Base-by-base conservation (phyloP, 345 rosid species). In the Gossypium herbaceum region DNA sequence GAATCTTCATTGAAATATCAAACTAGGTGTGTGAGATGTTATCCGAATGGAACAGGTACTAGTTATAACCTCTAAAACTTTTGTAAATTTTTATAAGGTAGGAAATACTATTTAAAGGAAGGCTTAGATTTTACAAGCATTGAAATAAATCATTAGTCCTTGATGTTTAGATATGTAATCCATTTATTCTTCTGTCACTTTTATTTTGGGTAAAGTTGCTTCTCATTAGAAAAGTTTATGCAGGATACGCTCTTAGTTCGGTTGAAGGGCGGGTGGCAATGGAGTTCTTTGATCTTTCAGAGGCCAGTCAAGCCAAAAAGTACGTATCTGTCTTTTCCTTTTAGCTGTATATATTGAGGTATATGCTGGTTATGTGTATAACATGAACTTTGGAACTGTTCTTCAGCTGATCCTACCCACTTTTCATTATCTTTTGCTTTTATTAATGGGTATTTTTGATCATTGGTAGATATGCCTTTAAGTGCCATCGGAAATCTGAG, bases 201-300 rank as follows among this genome's bases (percentile, higher is more conserved):
- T 16, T 52, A 45, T 57, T 57, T 27, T 27, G 52, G 52, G 27
- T 24, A 6, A 74, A 17, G 52, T 41, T 65, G 55, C 57, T 59
- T 76, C 75, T 77, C 44, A 75, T 67, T 19, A 48, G 75, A 69
- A 17, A 22, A 41, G 70, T 10, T 9, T 84, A 29, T 86, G 85
- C 91, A 94, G 98, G 98, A 81, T 94, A 92, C 86, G 98, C 98
- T 50, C 94, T 94, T 67, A 94, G 97, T 81, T 94, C 96, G 57
- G 97, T 94, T 73, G 98, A 94, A 80, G 98, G 98, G 58, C 85
- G 98, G 77, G 97, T 94, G 59, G 91, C 98, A n/a, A 94, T 94
- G 98, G 98, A 92, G 77, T 92, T 91, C 74, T 94, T 94, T 76
- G 98, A 92, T 85, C 94, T 84, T 57, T 88, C 98, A 48, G 98